Conservation (phyloP, 306 rosid species). For the Phaseolus lunatus region DNA sequence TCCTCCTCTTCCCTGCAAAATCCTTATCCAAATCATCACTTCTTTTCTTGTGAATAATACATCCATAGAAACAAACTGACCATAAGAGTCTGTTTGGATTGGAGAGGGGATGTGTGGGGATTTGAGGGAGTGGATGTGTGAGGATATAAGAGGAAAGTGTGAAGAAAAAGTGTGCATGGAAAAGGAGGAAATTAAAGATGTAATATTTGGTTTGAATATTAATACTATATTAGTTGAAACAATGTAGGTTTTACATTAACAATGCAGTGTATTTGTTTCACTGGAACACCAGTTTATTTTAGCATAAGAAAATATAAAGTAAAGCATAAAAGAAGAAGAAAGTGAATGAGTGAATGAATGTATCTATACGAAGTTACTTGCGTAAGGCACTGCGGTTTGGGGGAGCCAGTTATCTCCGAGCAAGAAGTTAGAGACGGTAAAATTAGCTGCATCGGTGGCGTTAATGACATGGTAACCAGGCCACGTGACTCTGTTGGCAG, state of each 20-base stretch:
- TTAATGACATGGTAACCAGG: slow-evolving; percentile 62
- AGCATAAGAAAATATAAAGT: neutral
- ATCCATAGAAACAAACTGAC: no score
- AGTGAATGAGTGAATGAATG: neutral
- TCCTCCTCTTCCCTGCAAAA: no score
- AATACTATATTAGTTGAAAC: neutral
- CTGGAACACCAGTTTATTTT: neutral
- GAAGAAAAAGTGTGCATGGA: no score
- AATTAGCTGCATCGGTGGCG: slow-evolving; percentile 61
- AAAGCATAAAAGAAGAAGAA: neutral
- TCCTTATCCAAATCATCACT: no score
- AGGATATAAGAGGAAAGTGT: no score
- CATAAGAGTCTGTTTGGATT: no score
- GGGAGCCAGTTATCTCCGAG: slow-evolving; percentile 71
- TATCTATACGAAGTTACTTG: slow-evolving; percentile 38
- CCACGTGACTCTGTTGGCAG: slow-evolving; percentile 66
- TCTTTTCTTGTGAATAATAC: no score
- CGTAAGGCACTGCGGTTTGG: slow-evolving; percentile 68
- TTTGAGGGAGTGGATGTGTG: no score
- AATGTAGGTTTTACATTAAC: neutral
- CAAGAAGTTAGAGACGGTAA: slow-evolving; percentile 64
- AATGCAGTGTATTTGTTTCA: no score
- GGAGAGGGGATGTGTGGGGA: no score
- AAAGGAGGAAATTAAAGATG: no score
- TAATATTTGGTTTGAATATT: neutral